Evolutionary conservation across 2,329 filamentous ascomycete genomes (phyloP).

Genomic region (Pseudonectria foliicola): DNA sequence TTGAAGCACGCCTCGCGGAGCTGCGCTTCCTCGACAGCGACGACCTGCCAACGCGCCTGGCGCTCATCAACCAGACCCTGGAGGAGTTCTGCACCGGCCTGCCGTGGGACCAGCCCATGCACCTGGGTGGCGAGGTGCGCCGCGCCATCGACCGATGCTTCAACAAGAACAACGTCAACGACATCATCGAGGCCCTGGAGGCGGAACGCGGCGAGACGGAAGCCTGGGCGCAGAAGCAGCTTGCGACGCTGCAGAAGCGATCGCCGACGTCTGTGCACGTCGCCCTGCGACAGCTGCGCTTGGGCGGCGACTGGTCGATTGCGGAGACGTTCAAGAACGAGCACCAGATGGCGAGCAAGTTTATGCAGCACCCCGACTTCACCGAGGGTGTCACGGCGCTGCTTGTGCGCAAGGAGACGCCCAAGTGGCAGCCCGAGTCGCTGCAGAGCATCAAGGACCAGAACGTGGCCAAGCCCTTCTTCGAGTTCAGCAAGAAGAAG

Average conservation of each 20-base stretch:
- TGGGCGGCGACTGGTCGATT: conserved; percentile 72
- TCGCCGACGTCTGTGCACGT: conserved; percentile 87
- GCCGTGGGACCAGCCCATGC: conserved; percentile 64
- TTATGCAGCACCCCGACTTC: conserved; percentile 91
- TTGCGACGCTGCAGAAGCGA: conserved; percentile 65
- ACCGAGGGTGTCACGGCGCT: conserved; percentile 81
- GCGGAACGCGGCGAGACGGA: conserved; percentile 44
- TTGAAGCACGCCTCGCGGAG: conserved; percentile 83
- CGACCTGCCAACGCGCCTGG: conserved; percentile 52
- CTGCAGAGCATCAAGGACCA: conserved; percentile 59
- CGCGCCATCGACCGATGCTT: conserved; percentile 82
- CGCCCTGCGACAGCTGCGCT: conserved; percentile 72
- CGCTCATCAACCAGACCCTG: conserved; percentile 76
- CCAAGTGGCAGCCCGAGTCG: conserved; percentile 69
- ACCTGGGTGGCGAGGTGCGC: conserved; percentile 63
- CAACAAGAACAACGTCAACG: conserved; percentile 55
- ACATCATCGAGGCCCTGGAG: conserved; percentile 64
- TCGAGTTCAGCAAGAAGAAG: conserved; percentile 41
- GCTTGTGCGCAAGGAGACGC: conserved; percentile 62
- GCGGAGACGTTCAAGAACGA: conserved; percentile 79
- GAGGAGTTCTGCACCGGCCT: conserved; percentile 86
- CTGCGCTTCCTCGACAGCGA: conserved; percentile 80
- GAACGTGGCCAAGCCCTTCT: conserved; percentile 60
- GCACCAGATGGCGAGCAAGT: conserved; percentile 73
- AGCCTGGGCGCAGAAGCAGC: conserved; percentile 72